phyloP scores from a whole-genome alignment of 208 protist genomes.

The Crithidia sp. region DNA sequence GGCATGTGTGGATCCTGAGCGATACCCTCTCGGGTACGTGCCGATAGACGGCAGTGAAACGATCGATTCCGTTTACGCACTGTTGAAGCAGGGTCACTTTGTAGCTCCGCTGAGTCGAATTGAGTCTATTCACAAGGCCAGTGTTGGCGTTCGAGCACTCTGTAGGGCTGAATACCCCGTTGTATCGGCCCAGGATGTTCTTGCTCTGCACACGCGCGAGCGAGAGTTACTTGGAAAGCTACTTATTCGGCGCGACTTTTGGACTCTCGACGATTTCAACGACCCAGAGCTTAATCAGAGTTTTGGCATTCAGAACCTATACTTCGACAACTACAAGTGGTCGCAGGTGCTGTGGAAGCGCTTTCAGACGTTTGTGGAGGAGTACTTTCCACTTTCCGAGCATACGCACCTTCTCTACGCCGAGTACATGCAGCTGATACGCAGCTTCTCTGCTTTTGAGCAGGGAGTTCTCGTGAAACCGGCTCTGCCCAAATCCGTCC shows the following conservation, averaged over 20 bases:
- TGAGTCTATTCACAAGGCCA: slow-evolving; percentile 73
- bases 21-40: slow-evolving; percentile 82
- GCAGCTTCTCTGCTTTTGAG: slow-evolving; percentile 83
- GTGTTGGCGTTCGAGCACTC: slow-evolving; percentile 55
- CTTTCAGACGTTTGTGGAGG: slow-evolving; percentile 85
- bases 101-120: slow-evolving; percentile 77
- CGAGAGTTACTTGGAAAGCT: slow-evolving; percentile 70
- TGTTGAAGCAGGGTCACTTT: slow-evolving; percentile 81
- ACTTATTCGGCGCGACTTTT: slow-evolving; percentile 88
- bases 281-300: slow-evolving; percentile 88
- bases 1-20: slow-evolving; percentile 30
- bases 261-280: slow-evolving; percentile 87
- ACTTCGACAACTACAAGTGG: slow-evolving; percentile 94
- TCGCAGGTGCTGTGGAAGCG: slow-evolving; percentile 87
- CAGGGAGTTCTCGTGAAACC: slow-evolving; percentile 61
- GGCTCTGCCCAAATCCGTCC: slow-evolving; percentile 45
- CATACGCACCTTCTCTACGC: slow-evolving; percentile 81
- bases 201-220: slow-evolving; percentile 40
- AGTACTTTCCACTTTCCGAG: slow-evolving; percentile 82
- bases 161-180: slow-evolving; percentile 73
- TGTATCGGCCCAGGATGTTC: slow-evolving; percentile 54
- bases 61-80: slow-evolving; percentile 75
- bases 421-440: slow-evolving; percentile 82
- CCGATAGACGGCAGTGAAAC: slow-evolving; percentile 81
- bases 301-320: slow-evolving; percentile 88